phyloP scores from a whole-genome alignment of 2,329 filamentous ascomycete species.

The Hysterium pulicare region DNA sequence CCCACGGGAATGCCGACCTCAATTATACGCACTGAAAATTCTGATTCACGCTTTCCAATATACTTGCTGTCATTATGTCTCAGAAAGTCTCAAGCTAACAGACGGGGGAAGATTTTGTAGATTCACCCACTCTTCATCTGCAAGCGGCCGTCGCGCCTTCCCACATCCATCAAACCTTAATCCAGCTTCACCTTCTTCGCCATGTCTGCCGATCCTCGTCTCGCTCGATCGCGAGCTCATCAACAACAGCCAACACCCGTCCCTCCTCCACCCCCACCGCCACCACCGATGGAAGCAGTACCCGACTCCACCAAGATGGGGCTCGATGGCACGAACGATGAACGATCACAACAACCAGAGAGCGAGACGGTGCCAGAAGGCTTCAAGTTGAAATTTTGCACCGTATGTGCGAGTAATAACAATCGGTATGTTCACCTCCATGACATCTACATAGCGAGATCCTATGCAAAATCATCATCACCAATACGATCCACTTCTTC shows the following conservation, averaged over 20 bases:
- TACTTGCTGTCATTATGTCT: too few species aligned
- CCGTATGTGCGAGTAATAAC: conserved; percentile 97
- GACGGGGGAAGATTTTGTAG: too few species aligned
- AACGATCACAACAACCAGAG: conserved; percentile 10
- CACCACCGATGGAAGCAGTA: conserved; percentile 41
- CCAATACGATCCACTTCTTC: too few species aligned
- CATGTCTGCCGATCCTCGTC: conserved; percentile 48
- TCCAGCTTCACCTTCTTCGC: too few species aligned
- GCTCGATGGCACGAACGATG: conserved; percentile 30
- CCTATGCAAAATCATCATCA: not conserved
- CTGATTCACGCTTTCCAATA: conserved; percentile 32
- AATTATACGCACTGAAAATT: conserved; percentile 43
- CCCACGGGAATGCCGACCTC: conserved; percentile 57
- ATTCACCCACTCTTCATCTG: too few species aligned
- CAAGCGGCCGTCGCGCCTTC: too few species aligned
- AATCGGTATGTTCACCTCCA: conserved; percentile 64
- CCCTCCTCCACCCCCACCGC: conserved; percentile 51
- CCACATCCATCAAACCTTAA: too few species aligned
- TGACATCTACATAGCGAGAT: not conserved
- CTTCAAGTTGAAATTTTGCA: conserved; percentile 96
- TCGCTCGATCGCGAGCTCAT: conserved; percentile 45
- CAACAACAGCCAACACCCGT: conserved; percentile 27
- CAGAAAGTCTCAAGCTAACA: too few species aligned
- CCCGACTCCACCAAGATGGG: conserved; percentile 26
- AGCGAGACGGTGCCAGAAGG: conserved; percentile 39